phyloP scores from a whole-genome alignment of 176 grass and related monocot species.

The Musa acuminata region DNA sequence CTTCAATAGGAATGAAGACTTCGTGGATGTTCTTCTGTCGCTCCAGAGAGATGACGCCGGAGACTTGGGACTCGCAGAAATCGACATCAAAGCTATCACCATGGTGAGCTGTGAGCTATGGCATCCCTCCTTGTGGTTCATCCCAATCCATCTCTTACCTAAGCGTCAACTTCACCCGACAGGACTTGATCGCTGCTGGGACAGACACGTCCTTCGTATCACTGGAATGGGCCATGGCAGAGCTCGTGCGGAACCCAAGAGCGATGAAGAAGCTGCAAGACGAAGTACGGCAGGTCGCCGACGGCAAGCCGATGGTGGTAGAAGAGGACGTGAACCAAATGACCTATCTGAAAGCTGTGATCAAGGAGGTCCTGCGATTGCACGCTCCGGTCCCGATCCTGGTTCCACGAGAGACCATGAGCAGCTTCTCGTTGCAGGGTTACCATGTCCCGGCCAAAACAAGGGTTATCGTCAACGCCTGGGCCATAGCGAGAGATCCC shows the following conservation, averaged over 20 bases:
- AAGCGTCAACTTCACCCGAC: background rate
- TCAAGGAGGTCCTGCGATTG: slow-evolving; percentile 57
- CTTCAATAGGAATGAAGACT: slow-evolving; percentile 26
- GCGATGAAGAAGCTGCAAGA: slow-evolving; percentile 38
- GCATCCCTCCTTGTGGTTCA: no score
- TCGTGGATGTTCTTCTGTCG: slow-evolving; percentile 44
- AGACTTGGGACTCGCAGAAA: slow-evolving; percentile 33
- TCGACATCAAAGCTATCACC: slow-evolving; percentile 30
- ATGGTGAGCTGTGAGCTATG: background rate
- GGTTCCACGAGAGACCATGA: slow-evolving; percentile 34
- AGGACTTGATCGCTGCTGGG: slow-evolving; percentile 57
- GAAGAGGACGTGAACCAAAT: slow-evolving; percentile 32
- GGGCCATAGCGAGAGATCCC: slow-evolving; percentile 57
- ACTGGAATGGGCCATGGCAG: slow-evolving; percentile 63
- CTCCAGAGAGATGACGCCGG: slow-evolving; percentile 19
- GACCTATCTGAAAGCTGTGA: slow-evolving; percentile 37
- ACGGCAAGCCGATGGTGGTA: slow-evolving; percentile 10
- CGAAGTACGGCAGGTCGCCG: slow-evolving; percentile 24
- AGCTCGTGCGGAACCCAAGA: slow-evolving; percentile 33
- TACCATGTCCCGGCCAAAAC: slow-evolving; percentile 42
- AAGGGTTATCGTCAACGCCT: slow-evolving; percentile 42
- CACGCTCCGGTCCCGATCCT: slow-evolving; percentile 56
- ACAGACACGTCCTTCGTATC: slow-evolving; percentile 37
- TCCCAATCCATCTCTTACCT: no score
- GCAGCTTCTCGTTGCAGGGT: slow-evolving; percentile 22